A percentile compares a stretch with the other conserved stretches of the same genome.
Conservation (phyloP, 768 basidiomycete genomes). For the Amanita pallidorosea region DNA sequence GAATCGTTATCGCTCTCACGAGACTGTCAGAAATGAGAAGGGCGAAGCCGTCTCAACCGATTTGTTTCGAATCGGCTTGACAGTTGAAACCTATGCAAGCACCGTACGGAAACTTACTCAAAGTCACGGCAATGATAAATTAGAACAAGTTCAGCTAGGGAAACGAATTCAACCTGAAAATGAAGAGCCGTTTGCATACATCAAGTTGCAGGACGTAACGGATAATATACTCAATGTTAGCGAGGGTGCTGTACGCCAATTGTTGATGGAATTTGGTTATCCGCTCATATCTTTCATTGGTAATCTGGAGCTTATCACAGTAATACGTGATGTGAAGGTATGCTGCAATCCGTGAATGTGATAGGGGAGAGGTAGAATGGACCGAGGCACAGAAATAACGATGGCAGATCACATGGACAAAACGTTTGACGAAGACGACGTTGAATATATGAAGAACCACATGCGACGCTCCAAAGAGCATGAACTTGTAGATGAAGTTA, state of each 20-base stretch:
- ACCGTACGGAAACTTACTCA: background rate
- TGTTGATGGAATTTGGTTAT: no score
- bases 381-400: background rate
- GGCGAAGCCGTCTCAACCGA: background rate
- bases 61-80: background rate
- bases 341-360: background rate
- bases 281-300: background rate
- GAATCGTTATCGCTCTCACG: background rate
- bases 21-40: background rate
- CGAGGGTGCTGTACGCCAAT: no score
- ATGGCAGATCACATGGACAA: no score
- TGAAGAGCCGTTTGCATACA: background rate
- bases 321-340: background rate
- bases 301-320: background rate
- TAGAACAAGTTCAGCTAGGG: background rate
- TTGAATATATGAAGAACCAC: no score
- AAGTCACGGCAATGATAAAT: background rate
- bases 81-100: background rate
- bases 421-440: no score
- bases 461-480: no score
- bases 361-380: background rate
- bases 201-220: no score
- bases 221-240: no score
- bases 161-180: background rate
- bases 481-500: no score